A percentile compares a stretch with the other conserved stretches of the same genome.
Evolutionary conservation across 2,329 filamentous ascomycete species (phyloP).

Genomic region (Xylaria sp.): DNA sequence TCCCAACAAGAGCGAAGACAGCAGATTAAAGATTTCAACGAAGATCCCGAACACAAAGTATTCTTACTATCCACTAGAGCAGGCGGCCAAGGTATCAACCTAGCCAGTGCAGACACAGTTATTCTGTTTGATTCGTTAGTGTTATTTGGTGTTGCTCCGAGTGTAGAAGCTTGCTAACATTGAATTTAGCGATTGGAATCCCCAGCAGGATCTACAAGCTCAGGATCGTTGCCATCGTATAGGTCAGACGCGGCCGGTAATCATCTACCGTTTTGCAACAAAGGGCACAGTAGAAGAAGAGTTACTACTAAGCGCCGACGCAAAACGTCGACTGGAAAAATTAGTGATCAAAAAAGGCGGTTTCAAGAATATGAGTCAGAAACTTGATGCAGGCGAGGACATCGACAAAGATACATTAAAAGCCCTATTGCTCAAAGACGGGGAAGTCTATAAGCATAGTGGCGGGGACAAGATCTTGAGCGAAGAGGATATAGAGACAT

Average conservation of each 20-base stretch:
- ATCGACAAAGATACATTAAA: slow-evolving; percentile 70
- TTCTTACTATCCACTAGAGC: slow-evolving; percentile 92
- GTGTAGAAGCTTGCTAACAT: slow-evolving; percentile 26
- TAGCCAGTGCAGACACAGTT: slow-evolving; percentile 90
- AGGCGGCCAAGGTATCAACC: slow-evolving; percentile 94
- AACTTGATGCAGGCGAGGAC: slow-evolving; percentile 62
- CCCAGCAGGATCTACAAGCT: slow-evolving; percentile 94
- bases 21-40: slow-evolving; percentile 80
- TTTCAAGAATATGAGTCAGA: slow-evolving; percentile 75
- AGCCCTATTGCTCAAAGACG: slow-evolving; percentile 75
- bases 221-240: slow-evolving; percentile 96
- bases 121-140: slow-evolving; percentile 80
- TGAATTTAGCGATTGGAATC: slow-evolving; percentile 78
- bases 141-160: not conserved
- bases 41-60: slow-evolving; percentile 71
- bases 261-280: slow-evolving; percentile 93
- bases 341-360: slow-evolving; percentile 94
- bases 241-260: slow-evolving; percentile 89
- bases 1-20: slow-evolving; percentile 75
- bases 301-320: slow-evolving; percentile 86
- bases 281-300: slow-evolving; percentile 92
- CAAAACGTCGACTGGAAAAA: slow-evolving; percentile 91
- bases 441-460: slow-evolving; percentile 68
- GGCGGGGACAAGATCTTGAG: slow-evolving; percentile 75
- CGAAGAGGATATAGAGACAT: slow-evolving; percentile 77